These are phyloP conservation scores for Megacollybia marginata DNA, from an alignment of 768 basidiomycete species.

Conservation along the genomic window DNA sequence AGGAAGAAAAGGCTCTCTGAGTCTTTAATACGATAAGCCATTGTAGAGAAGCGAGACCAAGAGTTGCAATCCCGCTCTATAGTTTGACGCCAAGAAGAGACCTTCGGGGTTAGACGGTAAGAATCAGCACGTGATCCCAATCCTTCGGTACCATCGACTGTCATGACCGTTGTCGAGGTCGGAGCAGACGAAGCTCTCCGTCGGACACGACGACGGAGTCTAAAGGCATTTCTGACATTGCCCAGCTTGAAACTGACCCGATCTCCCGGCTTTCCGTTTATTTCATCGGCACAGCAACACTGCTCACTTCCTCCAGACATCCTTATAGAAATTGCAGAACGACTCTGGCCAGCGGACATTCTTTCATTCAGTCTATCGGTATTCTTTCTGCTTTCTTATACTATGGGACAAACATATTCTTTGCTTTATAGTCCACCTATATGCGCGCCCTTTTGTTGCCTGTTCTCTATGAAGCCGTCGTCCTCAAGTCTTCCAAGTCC, in stretches of 20 bases:
- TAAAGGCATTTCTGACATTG: constrained; percentile 6
- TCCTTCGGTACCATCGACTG: too few relatives aligned
- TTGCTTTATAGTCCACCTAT: constrained; percentile 1
- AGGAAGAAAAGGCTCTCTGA: too few relatives aligned
- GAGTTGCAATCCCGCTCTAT: too few relatives aligned
- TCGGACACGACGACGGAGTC: constrained; percentile 2
- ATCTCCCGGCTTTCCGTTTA: not conserved
- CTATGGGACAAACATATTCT: not conserved
- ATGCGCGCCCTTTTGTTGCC: constrained; percentile 16
- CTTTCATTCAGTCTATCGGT: constrained; percentile 1
- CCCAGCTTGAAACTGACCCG: not conserved
- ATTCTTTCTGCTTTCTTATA: not conserved
- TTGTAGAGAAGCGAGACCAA: too few relatives aligned
- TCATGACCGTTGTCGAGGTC: too few relatives aligned
- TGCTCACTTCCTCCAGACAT: constrained; percentile 5
- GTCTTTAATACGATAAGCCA: not conserved
- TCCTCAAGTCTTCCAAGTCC: constrained; percentile 33
- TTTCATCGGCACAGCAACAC: not conserved
- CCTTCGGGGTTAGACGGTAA: too few relatives aligned
- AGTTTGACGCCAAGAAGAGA: too few relatives aligned
- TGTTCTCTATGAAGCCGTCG: constrained; percentile 35
- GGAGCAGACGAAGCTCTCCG: too few relatives aligned
- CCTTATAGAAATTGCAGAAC: constrained; percentile 5
- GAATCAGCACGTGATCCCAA: too few relatives aligned
- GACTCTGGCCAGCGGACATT: constrained; percentile 5